Base-by-base conservation (phyloP, 441 rosid species). In the Brassica hybrid region DNA sequence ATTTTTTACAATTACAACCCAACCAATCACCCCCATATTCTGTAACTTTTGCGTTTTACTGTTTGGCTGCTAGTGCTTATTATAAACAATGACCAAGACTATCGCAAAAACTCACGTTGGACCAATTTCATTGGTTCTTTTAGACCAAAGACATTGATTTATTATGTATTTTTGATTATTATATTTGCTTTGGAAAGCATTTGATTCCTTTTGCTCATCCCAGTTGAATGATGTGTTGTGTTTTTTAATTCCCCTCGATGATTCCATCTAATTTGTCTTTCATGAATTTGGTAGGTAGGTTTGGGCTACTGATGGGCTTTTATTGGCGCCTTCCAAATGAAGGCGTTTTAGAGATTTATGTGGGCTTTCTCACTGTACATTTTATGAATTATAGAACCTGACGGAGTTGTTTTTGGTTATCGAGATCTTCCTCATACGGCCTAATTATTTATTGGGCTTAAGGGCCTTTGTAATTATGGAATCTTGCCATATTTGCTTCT, bases 61-160 rank as follows among this genome's bases (percentile, higher is more conserved):
- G 58, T 52, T 52, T 52, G 58, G 58, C 58, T 52, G 58, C 21
- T 14, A 52, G 19, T 52, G 11, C 58, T 52, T 52, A 50, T 50
- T 14, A 7, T 52, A 52, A 52, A 6, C 21, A 14, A 16, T 52
- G 19, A 52, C 58, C 58, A 52, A 52, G 58, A 16, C 10, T 14
- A 14, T 52, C 3, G 58, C 58, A 6, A 16, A 43, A 52, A 52
- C 19, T 14, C 58, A 52, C 21, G 77, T 67, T 78, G 67, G 69
- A 61, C 65, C 27, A 50, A 67, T 2, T 43, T 62, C 59, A 67
- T 67, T 72, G 77, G 73, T 36, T 45, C 25, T 27, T 77, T 65
- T 6, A 7, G 16, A 59, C 27, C 30, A 21, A 32, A 48, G n/a
- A 54, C 34, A 62, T 72, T 50, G 14, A 36, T 54, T 62, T 68